A percentile compares a stretch with the other conserved stretches of the same genome.
Conservation (phyloP, 2,329 filamentous ascomycete species). For the Pestalotiopsis sp. region DNA sequence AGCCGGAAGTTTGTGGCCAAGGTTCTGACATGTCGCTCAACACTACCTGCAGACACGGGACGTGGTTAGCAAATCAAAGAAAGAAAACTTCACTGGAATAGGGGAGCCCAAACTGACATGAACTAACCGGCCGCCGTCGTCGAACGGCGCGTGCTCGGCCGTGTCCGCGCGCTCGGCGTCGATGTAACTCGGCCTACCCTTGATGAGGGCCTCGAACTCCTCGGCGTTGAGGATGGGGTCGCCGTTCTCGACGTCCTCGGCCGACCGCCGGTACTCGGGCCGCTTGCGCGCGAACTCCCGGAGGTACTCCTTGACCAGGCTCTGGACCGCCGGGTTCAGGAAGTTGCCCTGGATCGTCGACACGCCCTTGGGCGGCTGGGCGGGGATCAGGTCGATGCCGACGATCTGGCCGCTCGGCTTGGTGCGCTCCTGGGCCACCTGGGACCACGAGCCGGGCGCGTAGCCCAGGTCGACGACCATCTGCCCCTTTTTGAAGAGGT, state of each 20-base stretch:
- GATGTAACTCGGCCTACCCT: conserved; percentile 61
- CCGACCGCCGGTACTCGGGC: conserved; percentile 13
- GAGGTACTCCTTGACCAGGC: conserved; percentile 77
- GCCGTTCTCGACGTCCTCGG: not conserved
- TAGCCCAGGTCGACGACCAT: conserved; percentile 92
- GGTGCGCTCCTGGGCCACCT: conserved; percentile 80
- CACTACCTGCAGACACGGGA: conserved; percentile 61
- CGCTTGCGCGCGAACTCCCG: conserved; percentile 42
- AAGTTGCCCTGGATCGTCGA: conserved; percentile 96
- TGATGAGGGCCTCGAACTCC: conserved; percentile 28
- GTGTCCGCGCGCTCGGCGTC: conserved; percentile 61
- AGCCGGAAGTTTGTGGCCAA: conserved; percentile 81
- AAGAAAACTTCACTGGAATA: too few species aligned
- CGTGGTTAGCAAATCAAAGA: not conserved
- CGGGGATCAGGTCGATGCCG: conserved; percentile 92
- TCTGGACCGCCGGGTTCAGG: conserved; percentile 72
- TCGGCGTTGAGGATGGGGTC: conserved; percentile 14
- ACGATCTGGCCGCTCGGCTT: conserved; percentile 78
- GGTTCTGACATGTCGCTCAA: conserved; percentile 99
- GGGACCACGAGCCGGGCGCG: conserved; percentile 74
- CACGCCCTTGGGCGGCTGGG: conserved; percentile 88
- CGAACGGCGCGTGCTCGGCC: conserved; percentile 28
- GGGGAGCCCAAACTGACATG: conserved; percentile 55
- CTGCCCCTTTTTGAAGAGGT: conserved; percentile 76
- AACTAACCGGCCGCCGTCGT: conserved; percentile 60